A percentile compares a stretch with the other conserved stretches of the same genome.
These are phyloP conservation scores for Moricandia moricandioides DNA, from an alignment of 345 rosid species.

Conservation along the genomic window DNA sequence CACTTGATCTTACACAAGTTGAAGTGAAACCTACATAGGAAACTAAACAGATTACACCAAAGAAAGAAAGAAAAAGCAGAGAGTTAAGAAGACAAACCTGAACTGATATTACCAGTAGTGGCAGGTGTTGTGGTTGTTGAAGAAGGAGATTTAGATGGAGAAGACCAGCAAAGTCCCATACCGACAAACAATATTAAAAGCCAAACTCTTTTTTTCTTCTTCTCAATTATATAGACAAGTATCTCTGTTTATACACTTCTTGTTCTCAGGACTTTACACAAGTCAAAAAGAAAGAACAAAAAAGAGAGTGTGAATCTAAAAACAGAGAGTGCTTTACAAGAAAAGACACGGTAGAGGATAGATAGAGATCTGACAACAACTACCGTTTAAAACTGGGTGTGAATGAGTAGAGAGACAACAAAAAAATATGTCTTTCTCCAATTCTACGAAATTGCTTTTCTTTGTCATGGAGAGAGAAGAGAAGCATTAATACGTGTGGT, in stretches of 20 bases:
- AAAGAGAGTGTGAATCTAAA: slow-evolving; percentile 26
- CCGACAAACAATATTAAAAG: background rate
- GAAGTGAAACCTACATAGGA: slow-evolving; percentile 25
- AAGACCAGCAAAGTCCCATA: slow-evolving; percentile 76
- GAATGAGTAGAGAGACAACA: slow-evolving; percentile 15
- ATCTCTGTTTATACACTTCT: background rate
- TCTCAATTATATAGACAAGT: slow-evolving; percentile 1
- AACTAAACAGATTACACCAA: slow-evolving; percentile 13
- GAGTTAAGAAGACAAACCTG: slow-evolving; percentile 42
- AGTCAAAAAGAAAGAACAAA: slow-evolving; percentile 5
- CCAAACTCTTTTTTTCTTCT: background rate
- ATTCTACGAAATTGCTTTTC: slow-evolving; percentile 23
- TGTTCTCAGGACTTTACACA: background rate
- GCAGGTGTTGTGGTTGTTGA: slow-evolving; percentile 45
- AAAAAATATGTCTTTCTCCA: background rate
- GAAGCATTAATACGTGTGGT: slow-evolving; percentile 2
- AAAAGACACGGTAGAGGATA: background rate
- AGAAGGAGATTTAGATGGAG: slow-evolving; percentile 41
- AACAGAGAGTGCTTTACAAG: slow-evolving; percentile 30
- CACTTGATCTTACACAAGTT: slow-evolving; percentile 10
- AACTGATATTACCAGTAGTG: slow-evolving; percentile 52
- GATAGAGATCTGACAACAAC: slow-evolving; percentile 11
- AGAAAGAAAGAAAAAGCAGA: background rate
- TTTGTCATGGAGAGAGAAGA: background rate
- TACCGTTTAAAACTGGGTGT: slow-evolving; percentile 24